phyloP scores from a whole-genome alignment of 768 basidiomycete genomes.

The Pisolithus sp. region DNA sequence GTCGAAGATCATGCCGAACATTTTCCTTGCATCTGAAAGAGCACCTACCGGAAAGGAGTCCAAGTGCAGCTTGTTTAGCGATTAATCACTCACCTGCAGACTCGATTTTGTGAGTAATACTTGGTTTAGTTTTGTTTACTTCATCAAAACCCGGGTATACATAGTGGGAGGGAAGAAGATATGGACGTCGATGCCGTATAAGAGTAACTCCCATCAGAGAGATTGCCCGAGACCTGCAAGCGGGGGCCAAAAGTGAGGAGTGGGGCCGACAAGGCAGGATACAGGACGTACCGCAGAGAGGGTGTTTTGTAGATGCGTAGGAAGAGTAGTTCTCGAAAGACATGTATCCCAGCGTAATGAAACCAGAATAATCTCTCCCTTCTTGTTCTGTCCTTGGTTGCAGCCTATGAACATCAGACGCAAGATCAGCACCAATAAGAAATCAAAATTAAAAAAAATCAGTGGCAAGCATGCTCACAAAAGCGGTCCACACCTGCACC shows the following conservation, averaged over 20 bases:
- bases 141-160: conserved; percentile 64
- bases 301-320: conserved; percentile 83
- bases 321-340: conserved; percentile 70
- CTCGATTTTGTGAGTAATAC: conserved; percentile 70
- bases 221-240: conserved; percentile 73
- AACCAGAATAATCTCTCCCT: conserved; percentile 73
- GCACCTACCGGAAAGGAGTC: conserved; percentile 50
- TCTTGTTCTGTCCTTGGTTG: conserved; percentile 46
- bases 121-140: conserved; percentile 75
- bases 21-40: neutral
- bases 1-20: neutral
- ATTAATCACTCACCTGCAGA: conserved; percentile 58
- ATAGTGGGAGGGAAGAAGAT: conserved; percentile 83
- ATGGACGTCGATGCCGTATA: conserved; percentile 75
- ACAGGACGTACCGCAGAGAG: conserved; percentile 58
- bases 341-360: conserved; percentile 73
- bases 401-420: conserved; percentile 40
- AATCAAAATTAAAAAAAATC: neutral
- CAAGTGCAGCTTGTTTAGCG: conserved; percentile 55
- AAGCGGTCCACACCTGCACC: conserved; percentile 25
- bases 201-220: conserved; percentile 68
- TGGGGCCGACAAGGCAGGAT: neutral
- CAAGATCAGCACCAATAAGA: neutral
- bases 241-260: neutral
- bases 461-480: conserved; percentile 35